Conservation (phyloP, 2,329 filamentous ascomycete species). For the Paraconiothyrium brasiliense region DNA sequence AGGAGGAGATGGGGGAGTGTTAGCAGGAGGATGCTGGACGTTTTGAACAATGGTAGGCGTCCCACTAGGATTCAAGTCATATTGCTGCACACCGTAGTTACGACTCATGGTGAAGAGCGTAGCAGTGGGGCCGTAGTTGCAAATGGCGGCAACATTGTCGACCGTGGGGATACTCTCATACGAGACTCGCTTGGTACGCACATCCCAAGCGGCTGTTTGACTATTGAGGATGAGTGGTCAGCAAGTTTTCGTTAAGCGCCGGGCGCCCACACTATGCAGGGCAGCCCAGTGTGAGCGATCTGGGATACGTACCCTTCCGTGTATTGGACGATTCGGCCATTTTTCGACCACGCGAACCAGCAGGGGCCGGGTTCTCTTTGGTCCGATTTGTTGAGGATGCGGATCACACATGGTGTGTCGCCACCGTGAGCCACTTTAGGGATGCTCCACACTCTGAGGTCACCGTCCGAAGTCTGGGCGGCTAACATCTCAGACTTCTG, state of each 20-base stretch:
- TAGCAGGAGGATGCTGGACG: constrained; percentile 83
- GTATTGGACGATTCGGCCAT: constrained; percentile 92
- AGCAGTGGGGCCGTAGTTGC: constrained; percentile 90
- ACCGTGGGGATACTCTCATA: constrained; percentile 88
- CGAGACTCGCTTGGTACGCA: constrained; percentile 95
- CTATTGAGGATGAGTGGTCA: constrained; percentile 52
- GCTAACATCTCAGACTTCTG: constrained; percentile 99
- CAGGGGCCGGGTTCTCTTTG: constrained; percentile 78
- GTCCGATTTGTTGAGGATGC: constrained; percentile 83
- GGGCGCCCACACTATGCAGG: constrained; percentile 22
- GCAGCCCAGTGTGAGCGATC: constrained; percentile 15
- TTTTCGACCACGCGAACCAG: constrained; percentile 99
- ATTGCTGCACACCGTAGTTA: constrained; percentile 92
- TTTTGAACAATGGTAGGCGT: constrained; percentile 82
- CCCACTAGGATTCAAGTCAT: constrained; percentile 79
- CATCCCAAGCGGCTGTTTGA: constrained; percentile 95
- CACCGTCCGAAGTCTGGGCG: constrained; percentile 89
- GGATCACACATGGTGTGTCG: constrained; percentile 85
- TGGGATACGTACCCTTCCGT: constrained; percentile 78
- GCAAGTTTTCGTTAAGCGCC: constrained; percentile 31
- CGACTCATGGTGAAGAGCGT: constrained; percentile 89
- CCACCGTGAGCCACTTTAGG: constrained; percentile 76
- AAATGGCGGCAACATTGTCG: constrained; percentile 80
- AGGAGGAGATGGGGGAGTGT: constrained; percentile 81
- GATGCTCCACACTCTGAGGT: constrained; percentile 95